A percentile compares a stretch with the other conserved stretches of the same genome.
Conservation (phyloP, 1,284 basidiomycete genomes). For the Psilocybe mexicana region DNA sequence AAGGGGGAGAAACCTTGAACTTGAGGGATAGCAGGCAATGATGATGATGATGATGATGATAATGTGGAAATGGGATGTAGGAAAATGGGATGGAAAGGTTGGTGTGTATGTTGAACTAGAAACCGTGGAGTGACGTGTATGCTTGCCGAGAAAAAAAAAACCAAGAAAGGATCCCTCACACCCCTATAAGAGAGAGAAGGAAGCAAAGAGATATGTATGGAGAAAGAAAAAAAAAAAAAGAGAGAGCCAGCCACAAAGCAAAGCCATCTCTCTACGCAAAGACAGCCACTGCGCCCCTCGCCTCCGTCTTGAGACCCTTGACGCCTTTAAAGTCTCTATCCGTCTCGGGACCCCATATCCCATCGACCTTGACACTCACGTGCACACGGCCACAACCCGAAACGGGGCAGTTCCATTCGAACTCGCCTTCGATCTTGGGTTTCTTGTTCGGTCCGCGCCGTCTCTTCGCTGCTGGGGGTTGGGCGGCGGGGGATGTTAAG, state of each 20-base stretch:
- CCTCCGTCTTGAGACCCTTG: conserved; percentile 12
- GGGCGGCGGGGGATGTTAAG: conserved; percentile 1
- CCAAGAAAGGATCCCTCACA: not conserved
- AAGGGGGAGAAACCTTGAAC: too few species aligned
- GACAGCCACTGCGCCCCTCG: conserved; percentile 28
- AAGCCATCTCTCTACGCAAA: conserved; percentile 18
- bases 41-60: too few species aligned
- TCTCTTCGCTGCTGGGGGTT: conserved; percentile 15
- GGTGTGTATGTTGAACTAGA: not conserved
- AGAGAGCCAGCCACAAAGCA: not conserved
- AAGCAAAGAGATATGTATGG: not conserved
- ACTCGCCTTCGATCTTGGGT: conserved; percentile 44
- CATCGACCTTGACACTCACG: conserved; percentile 54
- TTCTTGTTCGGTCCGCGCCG: conserved; percentile 19
- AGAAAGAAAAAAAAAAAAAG: not conserved
- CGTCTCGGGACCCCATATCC: conserved; percentile 49
- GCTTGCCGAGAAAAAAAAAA: not conserved
- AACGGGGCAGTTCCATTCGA: conserved; percentile 68
- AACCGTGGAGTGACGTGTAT: not conserved
- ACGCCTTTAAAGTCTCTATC: conserved; percentile 7
- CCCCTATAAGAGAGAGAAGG: not conserved
- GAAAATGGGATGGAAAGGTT: too few species aligned
- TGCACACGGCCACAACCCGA: conserved; percentile 53
- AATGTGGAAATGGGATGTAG: too few species aligned
- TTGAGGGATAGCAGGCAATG: too few species aligned